Percentiles rank a stretch among this genome's conserved stretches.
Conservation (phyloP, 2,329 filamentous ascomycete species). For the Sarocladium brachiariae region DNA sequence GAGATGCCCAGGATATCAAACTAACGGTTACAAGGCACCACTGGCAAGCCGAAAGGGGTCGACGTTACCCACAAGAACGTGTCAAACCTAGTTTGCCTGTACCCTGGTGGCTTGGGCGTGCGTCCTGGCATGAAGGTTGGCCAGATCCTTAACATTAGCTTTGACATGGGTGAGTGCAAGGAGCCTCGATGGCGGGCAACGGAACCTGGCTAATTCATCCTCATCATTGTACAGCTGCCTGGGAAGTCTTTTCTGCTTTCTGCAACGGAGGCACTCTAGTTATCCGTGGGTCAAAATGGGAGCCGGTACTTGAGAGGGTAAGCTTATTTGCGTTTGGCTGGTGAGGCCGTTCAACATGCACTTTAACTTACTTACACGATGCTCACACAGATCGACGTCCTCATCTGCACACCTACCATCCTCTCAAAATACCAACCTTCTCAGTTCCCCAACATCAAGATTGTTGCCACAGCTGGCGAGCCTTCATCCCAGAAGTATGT, state of each 20-base stretch:
- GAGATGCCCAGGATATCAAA: no score
- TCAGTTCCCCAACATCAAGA: slow-evolving; percentile 43
- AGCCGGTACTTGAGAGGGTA: slow-evolving; percentile 37
- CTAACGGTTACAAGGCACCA: slow-evolving; percentile 35
- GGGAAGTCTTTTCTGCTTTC: slow-evolving; percentile 51
- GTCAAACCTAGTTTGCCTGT: slow-evolving; percentile 43
- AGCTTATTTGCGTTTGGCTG: no score
- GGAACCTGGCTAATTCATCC: neutral
- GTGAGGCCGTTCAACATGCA: no score
- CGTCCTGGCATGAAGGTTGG: slow-evolving; percentile 42
- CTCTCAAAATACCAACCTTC: slow-evolving; percentile 40
- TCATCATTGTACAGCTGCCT: slow-evolving; percentile 38
- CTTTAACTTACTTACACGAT: neutral
- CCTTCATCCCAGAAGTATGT: slow-evolving; percentile 37
- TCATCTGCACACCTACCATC: slow-evolving; percentile 50
- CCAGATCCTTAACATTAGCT: slow-evolving; percentile 50
- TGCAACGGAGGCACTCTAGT: slow-evolving; percentile 52
- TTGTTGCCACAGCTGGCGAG: slow-evolving; percentile 49
- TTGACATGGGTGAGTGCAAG: slow-evolving; percentile 49
- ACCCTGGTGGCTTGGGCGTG: slow-evolving; percentile 45
- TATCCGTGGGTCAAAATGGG: slow-evolving; percentile 44
- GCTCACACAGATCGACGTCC: slow-evolving; percentile 36
- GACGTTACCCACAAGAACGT: slow-evolving; percentile 50
- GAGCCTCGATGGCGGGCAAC: neutral
- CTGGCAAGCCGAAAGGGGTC: slow-evolving; percentile 51